phyloP scores from a whole-genome alignment of 495 filamentous ascomycete species.

The Daldinia bambusicola region DNA sequence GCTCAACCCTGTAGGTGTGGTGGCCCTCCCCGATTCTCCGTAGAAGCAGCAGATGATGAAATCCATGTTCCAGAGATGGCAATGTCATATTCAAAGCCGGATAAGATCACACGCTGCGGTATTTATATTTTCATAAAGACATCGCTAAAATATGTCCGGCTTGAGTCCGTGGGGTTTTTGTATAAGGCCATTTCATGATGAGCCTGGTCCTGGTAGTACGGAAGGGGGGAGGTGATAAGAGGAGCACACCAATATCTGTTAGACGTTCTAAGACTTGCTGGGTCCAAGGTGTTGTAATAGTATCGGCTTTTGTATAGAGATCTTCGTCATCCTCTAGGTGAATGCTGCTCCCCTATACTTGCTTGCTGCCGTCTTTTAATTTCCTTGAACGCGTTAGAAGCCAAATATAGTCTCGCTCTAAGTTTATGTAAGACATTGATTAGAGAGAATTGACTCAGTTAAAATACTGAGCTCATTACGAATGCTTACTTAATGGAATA shows the following conservation, averaged over 20 bases:
- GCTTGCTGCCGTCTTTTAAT: neutral
- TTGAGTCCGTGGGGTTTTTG: neutral
- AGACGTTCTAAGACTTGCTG: neutral
- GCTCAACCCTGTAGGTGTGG: conserved; percentile 10
- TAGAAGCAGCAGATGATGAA: conserved; percentile 5
- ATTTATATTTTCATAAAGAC: neutral
- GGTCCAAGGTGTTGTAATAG: neutral
- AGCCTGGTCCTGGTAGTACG: conserved; percentile 20
- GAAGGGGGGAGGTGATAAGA: neutral
- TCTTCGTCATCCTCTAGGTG: neutral
- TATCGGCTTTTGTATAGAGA: neutral
- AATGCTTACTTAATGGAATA: too few relatives aligned
- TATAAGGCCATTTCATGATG: neutral
- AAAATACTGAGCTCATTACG: neutral
- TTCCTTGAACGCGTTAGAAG: neutral
- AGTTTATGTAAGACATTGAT: neutral
- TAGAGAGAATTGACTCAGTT: neutral
- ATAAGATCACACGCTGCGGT: neutral
- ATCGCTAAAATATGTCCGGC: neutral
- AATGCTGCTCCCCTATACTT: neutral
- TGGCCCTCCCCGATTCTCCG: neutral
- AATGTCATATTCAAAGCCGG: conserved; percentile 4
- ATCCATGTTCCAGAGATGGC: neutral
- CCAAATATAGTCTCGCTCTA: neutral
- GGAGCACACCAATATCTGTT: neutral